Base-by-base conservation (phyloP, 75 land plant genomes). In the Pinus albicaulis region DNA sequence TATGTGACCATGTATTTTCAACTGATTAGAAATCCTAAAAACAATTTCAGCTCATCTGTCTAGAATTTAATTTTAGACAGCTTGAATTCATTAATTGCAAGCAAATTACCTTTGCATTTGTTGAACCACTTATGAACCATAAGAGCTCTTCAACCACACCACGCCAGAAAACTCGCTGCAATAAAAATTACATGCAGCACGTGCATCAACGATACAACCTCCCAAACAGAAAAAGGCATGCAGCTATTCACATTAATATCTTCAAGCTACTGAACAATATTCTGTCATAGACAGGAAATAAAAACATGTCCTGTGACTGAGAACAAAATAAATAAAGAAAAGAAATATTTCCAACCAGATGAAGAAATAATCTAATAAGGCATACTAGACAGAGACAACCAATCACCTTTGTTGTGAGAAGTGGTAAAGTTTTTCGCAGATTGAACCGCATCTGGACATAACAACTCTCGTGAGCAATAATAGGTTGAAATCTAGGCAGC, bases 71-170 rank as follows among this genome's bases (percentile, higher is more conserved):
- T 44, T 44, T 44, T 7, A 44, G 53, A 15, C 7, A 75, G 17
- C 73, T 56, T 66, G 31, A 66, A 17, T 61, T 34, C 41, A 75
- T 19, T 17, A 62, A 5, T 22, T 22, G 23, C 52, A 71, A 61
- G 6, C n/a, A 52, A 31, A 11, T 72, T 81, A 97, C 99, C 99
- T 95, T 97, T 41, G 99, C 95, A 91, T 88, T 97, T 57, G 98
- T 94, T 31, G 99, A 95, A 52, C 99, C 99, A 91, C 99, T 97
- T 62, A 97, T 91, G 78, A 97, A 97, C 99, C 99, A 97, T 19
- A 97, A 74, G 19, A 97, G 91, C 75, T 97, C 99, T 84, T 97
- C 99, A 76, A 97, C 93, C 71, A 97, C 95, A 55, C 98, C 99
- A 66, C 98, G 90, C 98, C 98, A 97, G 70, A 94, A 94, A 13